Conservation (phyloP, 75 land plant genomes). For the Azolla pinnata region DNA sequence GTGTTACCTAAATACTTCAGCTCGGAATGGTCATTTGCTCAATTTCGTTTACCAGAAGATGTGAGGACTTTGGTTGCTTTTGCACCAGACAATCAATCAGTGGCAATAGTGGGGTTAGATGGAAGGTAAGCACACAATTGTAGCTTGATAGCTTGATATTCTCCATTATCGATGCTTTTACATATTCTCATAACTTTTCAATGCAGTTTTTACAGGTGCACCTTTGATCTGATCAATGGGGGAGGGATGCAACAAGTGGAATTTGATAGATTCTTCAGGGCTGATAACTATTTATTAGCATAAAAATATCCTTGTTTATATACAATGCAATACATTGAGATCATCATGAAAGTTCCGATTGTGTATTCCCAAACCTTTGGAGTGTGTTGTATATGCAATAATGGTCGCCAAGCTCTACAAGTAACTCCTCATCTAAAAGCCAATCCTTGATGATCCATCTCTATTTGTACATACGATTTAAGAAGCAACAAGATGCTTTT, state of each 20-base stretch:
- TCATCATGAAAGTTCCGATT: no score
- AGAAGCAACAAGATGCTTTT: no score
- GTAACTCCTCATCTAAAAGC: no score
- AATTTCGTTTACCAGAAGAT: constrained; percentile 69
- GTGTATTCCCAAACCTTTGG: no score
- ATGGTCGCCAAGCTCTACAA: no score
- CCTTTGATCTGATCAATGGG: constrained; percentile 7
- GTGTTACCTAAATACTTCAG: constrained; percentile 84
- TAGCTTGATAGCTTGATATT: neutral
- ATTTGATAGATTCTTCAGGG: neutral
- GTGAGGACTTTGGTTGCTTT: constrained; percentile 64
- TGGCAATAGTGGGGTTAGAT: constrained; percentile 65
- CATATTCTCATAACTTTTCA: neutral
- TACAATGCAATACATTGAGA: no score
- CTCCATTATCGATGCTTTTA: no score
- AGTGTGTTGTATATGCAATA: no score
- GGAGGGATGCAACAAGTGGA: constrained; percentile 4
- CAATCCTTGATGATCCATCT: no score
- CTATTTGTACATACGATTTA: no score
- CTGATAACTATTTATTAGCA: neutral
- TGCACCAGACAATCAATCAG: constrained; percentile 65
- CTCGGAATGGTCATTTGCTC: constrained; percentile 96
- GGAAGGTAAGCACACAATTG: constrained; percentile 45
- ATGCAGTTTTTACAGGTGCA: constrained; percentile 10
- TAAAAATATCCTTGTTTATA: neutral